Conservation (phyloP, 306 rosid species). For the Clitoria ternatea region DNA sequence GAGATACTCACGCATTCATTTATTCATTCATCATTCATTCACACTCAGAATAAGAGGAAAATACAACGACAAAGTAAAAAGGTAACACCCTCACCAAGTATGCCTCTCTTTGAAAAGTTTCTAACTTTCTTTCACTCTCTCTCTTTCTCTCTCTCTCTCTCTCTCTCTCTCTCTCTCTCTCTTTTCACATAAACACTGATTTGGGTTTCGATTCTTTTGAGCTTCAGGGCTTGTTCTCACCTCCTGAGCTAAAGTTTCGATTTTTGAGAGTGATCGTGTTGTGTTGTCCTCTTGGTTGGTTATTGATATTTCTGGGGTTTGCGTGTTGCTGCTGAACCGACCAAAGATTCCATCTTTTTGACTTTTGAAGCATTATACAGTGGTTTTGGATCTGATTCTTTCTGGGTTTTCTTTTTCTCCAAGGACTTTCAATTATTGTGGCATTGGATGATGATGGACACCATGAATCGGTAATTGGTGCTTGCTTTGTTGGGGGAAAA, state of each 20-base stretch:
- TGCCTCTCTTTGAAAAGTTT: constrained; percentile 41
- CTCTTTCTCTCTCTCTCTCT: background rate
- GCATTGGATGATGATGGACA: background rate
- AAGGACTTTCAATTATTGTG: constrained; percentile 18
- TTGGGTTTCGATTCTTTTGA: constrained; percentile 16
- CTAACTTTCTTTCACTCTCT: constrained; percentile 2
- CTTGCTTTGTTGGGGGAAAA: constrained; percentile 13
- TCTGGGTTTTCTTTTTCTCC: constrained; percentile 16
- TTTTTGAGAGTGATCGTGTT: background rate
- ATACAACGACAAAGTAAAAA: too few relatives aligned
- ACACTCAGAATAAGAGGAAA: background rate
- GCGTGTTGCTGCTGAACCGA: background rate
- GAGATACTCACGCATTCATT: too few relatives aligned
- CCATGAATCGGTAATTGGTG: constrained; percentile 14
- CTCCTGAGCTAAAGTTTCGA: constrained; percentile 2
- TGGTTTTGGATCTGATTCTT: constrained; percentile 13
- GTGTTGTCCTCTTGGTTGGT: background rate
- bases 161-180: background rate
- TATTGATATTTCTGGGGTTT: constrained; percentile 6
- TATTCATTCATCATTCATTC: too few relatives aligned
- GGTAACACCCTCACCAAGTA: constrained; percentile 43
- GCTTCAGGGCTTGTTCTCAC: constrained; percentile 1
- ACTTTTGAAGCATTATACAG: background rate
- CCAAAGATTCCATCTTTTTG: constrained; percentile 9
- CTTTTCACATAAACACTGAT: background rate